These are phyloP conservation scores for Microbotryum scabiosae DNA, from an alignment of 1,284 basidiomycete species.

Conservation along the genomic window DNA sequence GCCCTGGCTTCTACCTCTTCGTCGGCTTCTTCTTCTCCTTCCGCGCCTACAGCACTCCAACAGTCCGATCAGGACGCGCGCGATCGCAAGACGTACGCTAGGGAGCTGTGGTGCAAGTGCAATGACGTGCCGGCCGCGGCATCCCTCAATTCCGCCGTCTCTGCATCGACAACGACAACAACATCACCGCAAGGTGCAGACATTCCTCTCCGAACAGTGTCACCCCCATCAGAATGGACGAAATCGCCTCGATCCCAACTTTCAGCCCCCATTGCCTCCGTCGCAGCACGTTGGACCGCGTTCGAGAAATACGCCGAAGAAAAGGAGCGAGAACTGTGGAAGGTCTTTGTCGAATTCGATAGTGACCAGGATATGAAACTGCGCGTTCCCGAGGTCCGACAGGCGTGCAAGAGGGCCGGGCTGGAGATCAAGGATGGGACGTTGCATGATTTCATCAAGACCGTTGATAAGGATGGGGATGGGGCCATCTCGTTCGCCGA, in stretches of 20 bases:
- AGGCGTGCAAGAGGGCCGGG: conserved; percentile 24
- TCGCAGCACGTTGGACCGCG: conserved; percentile 14
- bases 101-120: conserved; percentile 28
- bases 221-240: conserved; percentile 4
- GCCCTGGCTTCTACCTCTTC: too few species aligned
- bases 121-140: conserved; percentile 8
- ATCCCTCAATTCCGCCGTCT: background rate
- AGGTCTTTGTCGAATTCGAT: conserved; percentile 23
- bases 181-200: too few species aligned
- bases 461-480: conserved; percentile 21
- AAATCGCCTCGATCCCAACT: background rate
- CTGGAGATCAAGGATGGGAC: conserved; percentile 18
- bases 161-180: background rate
- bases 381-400: conserved; percentile 4
- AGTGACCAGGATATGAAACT: conserved; percentile 25
- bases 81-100: conserved; percentile 21
- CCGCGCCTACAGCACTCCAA: background rate
- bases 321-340: conserved; percentile 26
- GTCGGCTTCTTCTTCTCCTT: background rate
- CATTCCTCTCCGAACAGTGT: conserved; percentile 1
- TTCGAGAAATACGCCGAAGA: conserved; percentile 27
- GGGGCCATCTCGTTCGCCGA: conserved; percentile 62
- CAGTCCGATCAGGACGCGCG: conserved; percentile 1
- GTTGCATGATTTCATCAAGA: conserved; percentile 27
- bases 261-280: background rate